Conservation (phyloP, 2,329 filamentous ascomycete species). For the Calycina herbarum region DNA sequence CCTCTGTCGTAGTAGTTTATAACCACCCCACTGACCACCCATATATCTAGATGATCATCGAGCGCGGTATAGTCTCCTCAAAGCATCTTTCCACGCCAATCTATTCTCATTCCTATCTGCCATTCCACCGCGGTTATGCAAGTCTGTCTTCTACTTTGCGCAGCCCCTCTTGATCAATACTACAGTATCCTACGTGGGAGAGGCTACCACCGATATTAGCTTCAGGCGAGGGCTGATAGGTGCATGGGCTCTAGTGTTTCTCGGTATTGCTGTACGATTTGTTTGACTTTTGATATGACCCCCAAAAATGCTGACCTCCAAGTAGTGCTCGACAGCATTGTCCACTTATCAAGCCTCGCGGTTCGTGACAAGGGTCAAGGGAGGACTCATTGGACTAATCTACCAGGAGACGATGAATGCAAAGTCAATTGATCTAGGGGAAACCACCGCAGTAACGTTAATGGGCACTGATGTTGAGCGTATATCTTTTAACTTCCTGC, state of each 20-base stretch:
- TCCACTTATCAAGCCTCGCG: conserved; percentile 15
- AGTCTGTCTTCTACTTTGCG: conserved; percentile 28
- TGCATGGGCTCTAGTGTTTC: conserved; percentile 25
- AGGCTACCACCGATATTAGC: conserved; percentile 16
- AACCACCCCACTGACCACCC: too few relatives aligned
- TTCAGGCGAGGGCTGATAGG: conserved; percentile 27
- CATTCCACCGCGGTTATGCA: conserved; percentile 23
- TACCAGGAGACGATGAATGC: conserved; percentile 11
- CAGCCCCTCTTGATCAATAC: conserved; percentile 29
- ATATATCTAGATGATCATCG: too few relatives aligned
- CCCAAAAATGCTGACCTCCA: conserved; percentile 3
- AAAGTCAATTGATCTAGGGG: conserved; percentile 36
- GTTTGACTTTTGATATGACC: too few relatives aligned
- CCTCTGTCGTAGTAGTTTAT: too few relatives aligned
- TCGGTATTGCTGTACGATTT: conserved; percentile 24
- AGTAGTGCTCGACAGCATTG: conserved; percentile 2
- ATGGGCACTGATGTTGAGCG: conserved; percentile 43
- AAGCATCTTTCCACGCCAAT: too few relatives aligned
- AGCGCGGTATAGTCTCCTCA: too few relatives aligned
- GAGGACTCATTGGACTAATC: conserved; percentile 10
- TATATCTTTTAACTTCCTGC: conserved; percentile 30
- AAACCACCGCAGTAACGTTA: conserved; percentile 39
- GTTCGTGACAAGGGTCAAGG: conserved; percentile 14
- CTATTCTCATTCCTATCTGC: too few relatives aligned
- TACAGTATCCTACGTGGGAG: conserved; percentile 18